phyloP scores from a whole-genome alignment of 2,329 filamentous ascomycete genomes.

The Rachicladosporium sp. region DNA sequence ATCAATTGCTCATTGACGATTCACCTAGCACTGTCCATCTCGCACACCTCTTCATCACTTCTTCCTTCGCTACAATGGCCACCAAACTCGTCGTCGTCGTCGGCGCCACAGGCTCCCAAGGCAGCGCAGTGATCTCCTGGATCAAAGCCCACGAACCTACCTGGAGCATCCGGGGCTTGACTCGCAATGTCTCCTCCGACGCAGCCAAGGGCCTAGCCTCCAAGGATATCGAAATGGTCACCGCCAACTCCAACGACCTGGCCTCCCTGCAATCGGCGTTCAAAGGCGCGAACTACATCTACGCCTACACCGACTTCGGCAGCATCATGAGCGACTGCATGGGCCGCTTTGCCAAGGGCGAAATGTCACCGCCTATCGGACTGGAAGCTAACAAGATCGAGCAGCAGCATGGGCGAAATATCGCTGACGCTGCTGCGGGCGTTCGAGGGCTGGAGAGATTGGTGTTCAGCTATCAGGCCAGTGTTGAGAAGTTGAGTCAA shows the following conservation, averaged over 20 bases:
- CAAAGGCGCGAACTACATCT: constrained; percentile 26
- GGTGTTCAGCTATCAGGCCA: constrained; percentile 25
- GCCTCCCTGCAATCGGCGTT: constrained; percentile 25
- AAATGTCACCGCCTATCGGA: constrained; percentile 10
- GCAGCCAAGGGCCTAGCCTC: constrained; percentile 22
- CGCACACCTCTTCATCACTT: no score
- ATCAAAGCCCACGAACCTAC: constrained; percentile 7
- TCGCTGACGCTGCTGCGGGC: constrained; percentile 38
- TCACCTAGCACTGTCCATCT: no score
- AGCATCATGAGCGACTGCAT: constrained; percentile 7
- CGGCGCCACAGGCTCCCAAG: constrained; percentile 13
- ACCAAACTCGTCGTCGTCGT: constrained; percentile 12
- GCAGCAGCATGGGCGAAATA: constrained; percentile 41
- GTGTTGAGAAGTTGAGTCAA: constrained; percentile 23
- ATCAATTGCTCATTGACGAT: no score
- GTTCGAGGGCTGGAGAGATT: constrained; percentile 25
- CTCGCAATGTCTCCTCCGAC: constrained; percentile 30
- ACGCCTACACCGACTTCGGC: constrained; percentile 11
- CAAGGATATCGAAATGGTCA: constrained; percentile 27
- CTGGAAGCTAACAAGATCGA: constrained; percentile 39
- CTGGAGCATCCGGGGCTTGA: constrained; percentile 25
- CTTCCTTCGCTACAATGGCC: no score
- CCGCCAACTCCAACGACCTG: constrained; percentile 23
- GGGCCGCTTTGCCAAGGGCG: constrained; percentile 3
- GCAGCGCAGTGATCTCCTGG: constrained; percentile 7